Conservation (phyloP, 305 asterid species). For the Euphrasia arctica region DNA sequence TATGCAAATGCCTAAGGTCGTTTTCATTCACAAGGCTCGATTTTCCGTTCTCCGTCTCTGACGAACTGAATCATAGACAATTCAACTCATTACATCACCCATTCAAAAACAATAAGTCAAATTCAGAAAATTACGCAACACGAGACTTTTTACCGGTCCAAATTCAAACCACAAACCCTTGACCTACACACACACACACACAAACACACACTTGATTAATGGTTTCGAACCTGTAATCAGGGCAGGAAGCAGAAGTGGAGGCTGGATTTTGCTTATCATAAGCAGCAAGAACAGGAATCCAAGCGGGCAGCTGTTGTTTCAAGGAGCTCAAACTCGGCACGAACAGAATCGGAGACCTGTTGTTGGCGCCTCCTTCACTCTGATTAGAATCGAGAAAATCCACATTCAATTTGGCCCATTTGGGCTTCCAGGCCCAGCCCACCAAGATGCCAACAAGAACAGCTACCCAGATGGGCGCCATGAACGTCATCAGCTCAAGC, state of each 20-base stretch:
- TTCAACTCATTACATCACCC: background rate
- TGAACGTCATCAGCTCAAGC: constrained; percentile 54
- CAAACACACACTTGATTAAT: background rate
- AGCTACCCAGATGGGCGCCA: constrained; percentile 78
- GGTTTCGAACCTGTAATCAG: constrained; percentile 28
- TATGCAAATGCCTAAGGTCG: constrained; percentile 63
- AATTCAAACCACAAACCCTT: no score
- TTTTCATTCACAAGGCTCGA: constrained; percentile 47
- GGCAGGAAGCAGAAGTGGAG: constrained; percentile 4
- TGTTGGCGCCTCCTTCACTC: no score
- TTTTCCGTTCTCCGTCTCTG: constrained; percentile 37
- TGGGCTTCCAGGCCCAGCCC: constrained; percentile 96
- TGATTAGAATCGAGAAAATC: constrained; percentile 22
- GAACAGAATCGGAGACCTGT: constrained; percentile 21
- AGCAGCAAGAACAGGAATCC: constrained; percentile 31
- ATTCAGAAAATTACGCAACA: background rate
- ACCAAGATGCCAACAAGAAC: constrained; percentile 68
- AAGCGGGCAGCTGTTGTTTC: constrained; percentile 46
- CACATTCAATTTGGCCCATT: constrained; percentile 52
- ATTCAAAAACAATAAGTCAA: background rate
- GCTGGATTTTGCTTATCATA: constrained; percentile 33
- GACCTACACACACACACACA: background rate
- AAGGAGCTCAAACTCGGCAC: constrained; percentile 40
- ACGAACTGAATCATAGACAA: constrained; percentile 40
- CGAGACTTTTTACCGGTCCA: background rate